Conservation (phyloP, 2,329 filamentous ascomycete species). For the Cladosporium oxysporum region DNA sequence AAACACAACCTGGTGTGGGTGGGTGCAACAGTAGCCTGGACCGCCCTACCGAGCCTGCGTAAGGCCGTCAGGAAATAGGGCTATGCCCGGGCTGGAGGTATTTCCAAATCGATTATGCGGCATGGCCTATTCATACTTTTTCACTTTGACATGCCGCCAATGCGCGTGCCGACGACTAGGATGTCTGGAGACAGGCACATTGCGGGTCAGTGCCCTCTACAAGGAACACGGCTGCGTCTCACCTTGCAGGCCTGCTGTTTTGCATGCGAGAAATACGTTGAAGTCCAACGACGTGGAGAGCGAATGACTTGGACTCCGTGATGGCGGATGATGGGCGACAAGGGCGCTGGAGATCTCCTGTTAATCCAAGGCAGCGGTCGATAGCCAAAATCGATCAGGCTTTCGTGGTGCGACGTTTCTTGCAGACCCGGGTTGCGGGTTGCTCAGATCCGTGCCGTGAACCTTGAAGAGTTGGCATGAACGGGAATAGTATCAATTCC, state of each 20-base stretch:
- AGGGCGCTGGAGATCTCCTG: not conserved
- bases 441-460: not conserved
- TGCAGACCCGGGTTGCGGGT: not conserved
- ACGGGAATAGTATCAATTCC: not conserved
- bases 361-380: not conserved
- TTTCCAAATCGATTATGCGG: not conserved
- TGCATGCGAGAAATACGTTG: not conserved
- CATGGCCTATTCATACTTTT: not conserved
- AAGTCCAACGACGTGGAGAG: not conserved
- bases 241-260: not conserved
- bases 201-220: not conserved
- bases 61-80: not conserved
- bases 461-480: not conserved
- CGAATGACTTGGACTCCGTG: not conserved
- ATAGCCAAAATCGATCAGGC: not conserved
- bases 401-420: conserved; percentile 13
- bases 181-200: not conserved
- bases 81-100: not conserved
- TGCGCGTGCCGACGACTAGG: not conserved
- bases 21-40: not conserved
- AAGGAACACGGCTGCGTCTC: not conserved
- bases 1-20: not conserved
- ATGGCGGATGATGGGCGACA: not conserved
- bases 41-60: not conserved
- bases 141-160: not conserved